Evolutionary conservation across 2,329 filamentous ascomycete genomes (phyloP).

Genomic region (Pseudogymnoascus sp.): DNA sequence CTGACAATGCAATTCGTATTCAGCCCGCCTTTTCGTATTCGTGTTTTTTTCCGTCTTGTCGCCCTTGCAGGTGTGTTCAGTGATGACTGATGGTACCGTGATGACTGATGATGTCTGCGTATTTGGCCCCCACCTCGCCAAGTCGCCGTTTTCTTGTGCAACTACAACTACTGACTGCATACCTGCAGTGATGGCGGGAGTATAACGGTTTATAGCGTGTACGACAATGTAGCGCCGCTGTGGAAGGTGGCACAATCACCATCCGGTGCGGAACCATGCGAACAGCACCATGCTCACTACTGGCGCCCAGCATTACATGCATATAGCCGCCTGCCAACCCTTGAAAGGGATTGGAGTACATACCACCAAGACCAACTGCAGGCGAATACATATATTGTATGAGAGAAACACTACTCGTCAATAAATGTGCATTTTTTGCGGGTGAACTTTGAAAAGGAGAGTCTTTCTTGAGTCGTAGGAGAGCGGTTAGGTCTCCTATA

Average conservation of each 20-base stretch:
- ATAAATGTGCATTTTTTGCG: background rate
- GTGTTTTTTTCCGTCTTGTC: background rate
- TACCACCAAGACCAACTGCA: background rate
- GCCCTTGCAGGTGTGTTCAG: background rate
- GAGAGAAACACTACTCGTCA: background rate
- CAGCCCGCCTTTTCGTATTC: background rate
- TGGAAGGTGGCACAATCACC: background rate
- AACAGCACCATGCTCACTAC: background rate
- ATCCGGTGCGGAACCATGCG: background rate
- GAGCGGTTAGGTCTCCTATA: background rate
- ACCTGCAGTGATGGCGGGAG: background rate
- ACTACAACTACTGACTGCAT: background rate
- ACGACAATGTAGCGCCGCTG: background rate
- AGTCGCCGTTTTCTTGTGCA: background rate
- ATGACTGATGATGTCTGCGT: background rate
- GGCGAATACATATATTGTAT: background rate
- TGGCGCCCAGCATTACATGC: background rate
- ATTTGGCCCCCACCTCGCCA: background rate
- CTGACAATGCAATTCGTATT: conserved; percentile 4
- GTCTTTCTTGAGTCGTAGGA: background rate
- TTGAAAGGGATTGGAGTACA: background rate
- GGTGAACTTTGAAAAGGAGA: background rate
- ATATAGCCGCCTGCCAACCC: background rate
- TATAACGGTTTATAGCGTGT: background rate
- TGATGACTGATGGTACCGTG: background rate